Evolutionary conservation across 202 grass and related monocot species (phyloP), one percentile per base, ranked within the genome.

Genomic region (Setaria viridis): DNA sequence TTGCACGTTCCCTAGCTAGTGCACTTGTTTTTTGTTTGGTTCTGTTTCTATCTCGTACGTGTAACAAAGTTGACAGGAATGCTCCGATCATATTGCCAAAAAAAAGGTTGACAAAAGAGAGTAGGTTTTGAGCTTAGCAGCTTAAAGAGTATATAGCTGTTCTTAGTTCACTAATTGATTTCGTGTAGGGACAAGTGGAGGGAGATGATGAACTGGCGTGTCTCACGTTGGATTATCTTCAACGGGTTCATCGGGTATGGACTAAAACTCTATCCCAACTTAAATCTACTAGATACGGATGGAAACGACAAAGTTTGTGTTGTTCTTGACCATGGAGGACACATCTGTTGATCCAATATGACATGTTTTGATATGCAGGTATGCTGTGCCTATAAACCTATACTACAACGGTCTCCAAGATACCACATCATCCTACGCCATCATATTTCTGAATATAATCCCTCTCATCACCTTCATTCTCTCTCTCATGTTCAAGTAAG

Each of bases 391-490:
- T 37, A 81, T 35, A 10, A 12, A 17, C 51, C 10, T 81, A 67
- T 32, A 54, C 37, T 81, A 67, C 58, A 54, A 81, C 15, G 79
- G 79, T 13, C 79, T 82, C 14, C 35, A 41, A 0, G 79, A 82
- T 30, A 55, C 63, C 2, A 82, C 79, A 1, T 4, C 79, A 33
- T 82, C 79, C 1, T 55, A 82, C 35, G 63, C 79, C 7, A 13
- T 37, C 67, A 70, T 82, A 0, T 82, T 82, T 37, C 53, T 82
- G 0, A 82, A 82, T 54, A 47, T 70, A 8, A 82, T 82, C 16
- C 79, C 79, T 48, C 47, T 70, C 53, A 51, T 67, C 4, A 82
- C 79, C 48, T 82, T 68, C 50, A 70, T 82, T 82, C 63, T 82
- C 1, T 63, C 79, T 0, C 4, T 82, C 1, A 0, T 21, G 19